Evolutionary conservation across 371 early-diverging fungal genomes (phyloP), one percentile per base, ranked within the genome.

Genomic region (Enterocytospora artemiae): DNA sequence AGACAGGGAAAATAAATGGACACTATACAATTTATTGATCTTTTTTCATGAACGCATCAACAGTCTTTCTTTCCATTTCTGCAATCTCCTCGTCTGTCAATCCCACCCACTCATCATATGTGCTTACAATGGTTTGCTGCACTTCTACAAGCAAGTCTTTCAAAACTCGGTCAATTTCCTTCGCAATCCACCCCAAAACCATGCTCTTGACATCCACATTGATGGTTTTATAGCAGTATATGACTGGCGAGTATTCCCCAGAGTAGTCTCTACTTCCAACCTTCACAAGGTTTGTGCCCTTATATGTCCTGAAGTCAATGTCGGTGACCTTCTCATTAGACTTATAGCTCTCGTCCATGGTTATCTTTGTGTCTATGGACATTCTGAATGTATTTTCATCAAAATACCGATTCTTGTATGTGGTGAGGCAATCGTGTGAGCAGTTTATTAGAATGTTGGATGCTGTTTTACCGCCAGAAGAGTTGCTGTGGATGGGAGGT

Each of bases 161-260:
- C 36, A 78, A 51, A 24, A 51, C 28, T 41, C 65, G 63, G 2
- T 65, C 59, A 18, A 76, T 57, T 33, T 74, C 72, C 20, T 69
- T 62, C 12, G 73, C 63, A 41, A 76, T 60, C 69, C 71, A 65
- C 27, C 74, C 75, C 34, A 74, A 52, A 36, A 73, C 55, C n/a
- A 63, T 68, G 3, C 50, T 44, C 50, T 80, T 75, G 14, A 78
- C 31, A 51, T 75, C 67, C 1, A 78, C 48, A n/a, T 57, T 65
- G 18, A 80, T 62, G 9, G 48, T 22, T 67, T 80, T 80, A 48
- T 74, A 80, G 16, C 65, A 53, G 2, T 55, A 62, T 61, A 73
- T 72, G 16, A 72, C 37, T 32, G 60, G 3, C 39, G 14, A 1
- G 16, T 55, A 70, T 48, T 57, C 32, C 39, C 68, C 60, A 14